Conservation (phyloP, 768 basidiomycete genomes). For the Termitomyces sp. region DNA sequence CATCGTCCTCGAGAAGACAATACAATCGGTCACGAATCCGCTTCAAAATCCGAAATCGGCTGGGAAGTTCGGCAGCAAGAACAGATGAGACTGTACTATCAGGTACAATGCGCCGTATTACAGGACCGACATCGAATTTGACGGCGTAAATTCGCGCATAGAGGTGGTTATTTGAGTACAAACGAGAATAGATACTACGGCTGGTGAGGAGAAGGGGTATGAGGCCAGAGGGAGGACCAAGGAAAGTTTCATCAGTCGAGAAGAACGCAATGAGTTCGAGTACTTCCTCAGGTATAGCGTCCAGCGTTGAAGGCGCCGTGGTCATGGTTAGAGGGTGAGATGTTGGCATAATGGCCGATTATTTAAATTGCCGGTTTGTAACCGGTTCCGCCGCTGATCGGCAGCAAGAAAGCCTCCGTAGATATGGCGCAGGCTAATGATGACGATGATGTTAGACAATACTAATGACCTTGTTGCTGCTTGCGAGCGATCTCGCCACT, state of each 20-base stretch:
- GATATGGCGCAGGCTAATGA: no score
- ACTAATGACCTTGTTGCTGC: no score
- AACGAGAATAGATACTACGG: slow-evolving; percentile 43
- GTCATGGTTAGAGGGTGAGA: background rate
- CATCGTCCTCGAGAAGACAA: slow-evolving; percentile 27
- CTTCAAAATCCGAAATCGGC: slow-evolving; percentile 57
- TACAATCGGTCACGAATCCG: slow-evolving; percentile 49
- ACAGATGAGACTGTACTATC: slow-evolving; percentile 37
- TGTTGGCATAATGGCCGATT: slow-evolving; percentile 1
- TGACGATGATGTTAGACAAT: no score
- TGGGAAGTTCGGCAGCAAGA: slow-evolving; percentile 62
- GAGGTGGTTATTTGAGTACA: slow-evolving; percentile 66
- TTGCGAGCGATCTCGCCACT: no score
- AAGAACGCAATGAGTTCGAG: slow-evolving; percentile 78
- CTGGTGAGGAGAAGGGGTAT: slow-evolving; percentile 54
- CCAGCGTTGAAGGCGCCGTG: slow-evolving; percentile 35
- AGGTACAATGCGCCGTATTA: slow-evolving; percentile 47
- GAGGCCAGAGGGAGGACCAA: slow-evolving; percentile 64
- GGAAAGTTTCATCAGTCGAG: slow-evolving; percentile 45
- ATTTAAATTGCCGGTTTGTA: slow-evolving; percentile 13
- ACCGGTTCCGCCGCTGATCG: slow-evolving; percentile 7
- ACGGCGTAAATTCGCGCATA: slow-evolving; percentile 67
- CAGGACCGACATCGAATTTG: slow-evolving; percentile 64
- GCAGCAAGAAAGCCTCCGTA: no score
- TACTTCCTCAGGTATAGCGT: slow-evolving; percentile 69